Percentiles rank a stretch among this genome's conserved stretches.
These are phyloP conservation scores for Hermanozyma aechmeae DNA, from an alignment of 805 yeast species.

Conservation along the genomic window DNA sequence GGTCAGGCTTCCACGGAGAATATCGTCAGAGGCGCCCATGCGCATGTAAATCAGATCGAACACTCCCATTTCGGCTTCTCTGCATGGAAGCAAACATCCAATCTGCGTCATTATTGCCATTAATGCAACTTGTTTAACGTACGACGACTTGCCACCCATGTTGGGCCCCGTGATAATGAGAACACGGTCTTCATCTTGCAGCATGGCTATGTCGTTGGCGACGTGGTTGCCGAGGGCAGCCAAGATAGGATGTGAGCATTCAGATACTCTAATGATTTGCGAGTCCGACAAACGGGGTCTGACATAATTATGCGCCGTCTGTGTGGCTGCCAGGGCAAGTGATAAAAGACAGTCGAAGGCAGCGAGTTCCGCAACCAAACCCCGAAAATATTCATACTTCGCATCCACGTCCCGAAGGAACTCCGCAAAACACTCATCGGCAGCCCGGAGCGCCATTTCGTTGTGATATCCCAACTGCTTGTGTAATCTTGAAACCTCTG, in stretches of 20 bases:
- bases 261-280: slow-evolving; percentile 36
- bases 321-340: slow-evolving; percentile 5
- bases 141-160: slow-evolving; percentile 82
- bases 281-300: slow-evolving; percentile 43
- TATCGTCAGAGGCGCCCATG: slow-evolving; percentile 79
- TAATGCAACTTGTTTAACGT: slow-evolving; percentile 66
- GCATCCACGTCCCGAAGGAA: slow-evolving; percentile 30
- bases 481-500: slow-evolving; percentile 41
- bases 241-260: slow-evolving; percentile 61
- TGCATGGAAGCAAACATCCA: slow-evolving; percentile 71
- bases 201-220: slow-evolving; percentile 54
- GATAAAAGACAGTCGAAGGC: slow-evolving; percentile 10
- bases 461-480: slow-evolving; percentile 50
- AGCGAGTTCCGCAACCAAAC: slow-evolving; percentile 7
- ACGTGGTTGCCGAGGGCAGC: slow-evolving; percentile 48
- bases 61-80: slow-evolving; percentile 48
- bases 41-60: slow-evolving; percentile 74
- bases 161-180: slow-evolving; percentile 77
- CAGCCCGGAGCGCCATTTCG: slow-evolving; percentile 38
- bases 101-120: slow-evolving; percentile 66
- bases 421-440: slow-evolving; percentile 37
- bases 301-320: slow-evolving; percentile 28
- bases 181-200: slow-evolving; percentile 35
- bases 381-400: slow-evolving; percentile 19
- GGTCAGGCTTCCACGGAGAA: slow-evolving; percentile 69